Base-by-base conservation (phyloP, 2,329 filamentous ascomycete genomes). In the Apiospora aurea region DNA sequence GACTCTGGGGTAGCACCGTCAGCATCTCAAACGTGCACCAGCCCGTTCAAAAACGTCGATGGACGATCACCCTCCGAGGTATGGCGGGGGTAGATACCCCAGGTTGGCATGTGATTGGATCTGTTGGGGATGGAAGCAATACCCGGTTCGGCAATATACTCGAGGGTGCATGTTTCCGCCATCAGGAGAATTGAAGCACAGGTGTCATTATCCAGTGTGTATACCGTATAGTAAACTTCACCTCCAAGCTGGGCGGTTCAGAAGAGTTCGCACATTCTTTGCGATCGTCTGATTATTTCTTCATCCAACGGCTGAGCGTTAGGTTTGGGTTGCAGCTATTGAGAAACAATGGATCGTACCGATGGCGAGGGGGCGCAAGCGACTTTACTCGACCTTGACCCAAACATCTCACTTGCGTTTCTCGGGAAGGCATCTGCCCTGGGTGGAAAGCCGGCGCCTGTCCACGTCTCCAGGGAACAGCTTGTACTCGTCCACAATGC, bases 371-470 rank as follows among this genome's bases (percentile, higher is more conserved):
- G 47, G 41, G 57, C 66, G 21, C 29, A 69, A 24, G 41, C 69
- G 21, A 43, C 61, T 46, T 21, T 70, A 34, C 53, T 74, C 43
- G 76, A 77, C 18, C 72, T 77, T 13, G 76, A 77, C 53, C 76
- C 76, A 13, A 72, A 73, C 14, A 47, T 77, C 16, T 76, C 75
- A 4, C 71, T 77, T 3, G 76, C 76, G 1, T 75, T 73, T 41
- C 70, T 77, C 1, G 69, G 75, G 16, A 74, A 73, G 66, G 76
- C 76, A 11, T 73, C 75, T 21, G 73, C 72, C 18, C 71, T 74
- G 10, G 72, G 74, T 11, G 76, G 76, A 2, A 77, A 76, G 70
- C 73, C 72, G 8, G 75, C 75, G 0, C 73, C 73, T 1, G 68
- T 53, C 11, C 69, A 72, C 26, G 49, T 68, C 0, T 61, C 76